Evolutionary conservation across 192 early-diverging fungal species (phyloP), one percentile per base, ranked within the genome.

Genomic region (Nowakowskiella sp.): DNA sequence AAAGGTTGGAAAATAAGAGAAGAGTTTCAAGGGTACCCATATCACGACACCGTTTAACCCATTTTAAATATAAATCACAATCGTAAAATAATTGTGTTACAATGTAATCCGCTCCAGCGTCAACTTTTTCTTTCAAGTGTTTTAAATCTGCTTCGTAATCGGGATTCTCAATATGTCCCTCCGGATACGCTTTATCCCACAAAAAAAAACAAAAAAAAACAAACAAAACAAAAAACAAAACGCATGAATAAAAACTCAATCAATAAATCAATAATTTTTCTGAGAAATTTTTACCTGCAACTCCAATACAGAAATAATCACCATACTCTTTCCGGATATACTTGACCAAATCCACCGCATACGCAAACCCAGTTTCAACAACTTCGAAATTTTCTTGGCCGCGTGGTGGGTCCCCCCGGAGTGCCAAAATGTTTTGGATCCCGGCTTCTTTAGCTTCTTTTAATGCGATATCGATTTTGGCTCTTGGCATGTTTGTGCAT

Each of bases 71-170:
- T 51, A 86, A 57, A 55, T 92, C 87, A 19, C 84, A 78, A 60
- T 97, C 94, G 74, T 88, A 97, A 61, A 97, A 97, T 26, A 95
- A 75, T 72, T 97, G 94, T 8, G 94, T 95, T 42, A 97, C 85
- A 51, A 90, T 83, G 26, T 89, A 82, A 61, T 97, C 90, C 0
- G 90, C 94, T 31, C 92, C 92, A 9, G 87, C 87, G 31, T 95
- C 90, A 43, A 87, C 73, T 74, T 97, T 97, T 32, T 72, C 77
- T 66, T 92, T 90, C 43, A 97, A 81, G 48, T 81, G 72, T 54
- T 61, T 46, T 47, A 95, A 66, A 66, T 97, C 94, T 21, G 77
- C 74, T 56, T 90, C 87, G 42, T 70, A 66, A 53, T 83, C 72
- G 21, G 76, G 63, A 52, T 82, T 85, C 48, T 91, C 87, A 24